Conservation (phyloP, 2,329 filamentous ascomycete genomes). For the Tolypocladium nubicola region DNA sequence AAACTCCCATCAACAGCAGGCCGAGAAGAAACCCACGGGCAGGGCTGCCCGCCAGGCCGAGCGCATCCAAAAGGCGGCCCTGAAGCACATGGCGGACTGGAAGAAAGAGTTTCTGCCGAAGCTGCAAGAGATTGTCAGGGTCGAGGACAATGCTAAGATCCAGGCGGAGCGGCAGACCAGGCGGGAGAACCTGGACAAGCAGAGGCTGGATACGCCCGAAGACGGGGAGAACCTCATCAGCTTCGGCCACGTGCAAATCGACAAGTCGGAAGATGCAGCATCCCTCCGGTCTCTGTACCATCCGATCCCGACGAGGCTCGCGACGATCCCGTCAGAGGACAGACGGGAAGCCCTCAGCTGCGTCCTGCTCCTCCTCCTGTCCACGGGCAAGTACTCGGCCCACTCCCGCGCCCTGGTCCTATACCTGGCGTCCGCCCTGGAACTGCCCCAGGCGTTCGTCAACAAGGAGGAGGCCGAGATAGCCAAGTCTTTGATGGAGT, state of each 20-base stretch:
- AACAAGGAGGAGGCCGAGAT: constrained; percentile 65
- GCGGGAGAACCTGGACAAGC: constrained; percentile 28
- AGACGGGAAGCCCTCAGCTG: constrained; percentile 57
- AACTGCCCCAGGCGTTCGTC: constrained; percentile 50
- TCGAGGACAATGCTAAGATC: constrained; percentile 36
- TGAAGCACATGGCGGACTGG: constrained; percentile 72
- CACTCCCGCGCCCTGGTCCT: constrained; percentile 61
- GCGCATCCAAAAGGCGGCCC: constrained; percentile 37
- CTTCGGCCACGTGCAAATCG: constrained; percentile 23
- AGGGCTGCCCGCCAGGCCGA: constrained; percentile 15
- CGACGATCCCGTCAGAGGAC: constrained; percentile 46
- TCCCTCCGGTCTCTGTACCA: constrained; percentile 41
- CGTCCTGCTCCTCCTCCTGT: constrained; percentile 58
- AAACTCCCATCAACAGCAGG: constrained; percentile 1
- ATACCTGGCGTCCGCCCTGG: constrained; percentile 56
- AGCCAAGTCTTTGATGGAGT: constrained; percentile 62
- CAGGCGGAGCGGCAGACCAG: constrained; percentile 35
- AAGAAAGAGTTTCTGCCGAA: constrained; percentile 56
- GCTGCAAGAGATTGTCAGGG: constrained; percentile 55
- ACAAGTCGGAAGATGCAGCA: constrained; percentile 27
- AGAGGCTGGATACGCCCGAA: constrained; percentile 20
- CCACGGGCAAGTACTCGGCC: constrained; percentile 63
- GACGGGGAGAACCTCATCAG: constrained; percentile 29
- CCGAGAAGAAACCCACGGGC: constrained; percentile 1
- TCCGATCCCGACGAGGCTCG: constrained; percentile 42